Evolutionary conservation across 352 stramenopile genomes (phyloP), one percentile per base, ranked within the genome.

Genomic region (Phytophthora pseudosyringae): DNA sequence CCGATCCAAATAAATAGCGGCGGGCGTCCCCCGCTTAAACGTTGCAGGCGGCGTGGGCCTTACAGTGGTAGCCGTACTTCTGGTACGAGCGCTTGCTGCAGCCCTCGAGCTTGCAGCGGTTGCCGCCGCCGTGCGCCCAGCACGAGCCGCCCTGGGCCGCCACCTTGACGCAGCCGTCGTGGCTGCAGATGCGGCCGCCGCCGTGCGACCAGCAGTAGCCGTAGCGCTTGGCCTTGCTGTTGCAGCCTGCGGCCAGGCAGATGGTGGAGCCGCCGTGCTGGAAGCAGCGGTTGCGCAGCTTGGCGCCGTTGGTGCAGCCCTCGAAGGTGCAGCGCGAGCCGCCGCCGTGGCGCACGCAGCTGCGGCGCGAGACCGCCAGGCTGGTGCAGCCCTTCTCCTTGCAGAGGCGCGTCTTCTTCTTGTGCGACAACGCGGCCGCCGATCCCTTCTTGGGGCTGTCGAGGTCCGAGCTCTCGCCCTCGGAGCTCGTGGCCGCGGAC

Each of bases 191-290:
- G 54, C 76, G 76, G 38, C 83, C 86, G 50, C 86, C 86, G 47
- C 84, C 84, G 35, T 94, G 86, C 18, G 86, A 90, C 78, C 83
- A 92, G 72, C 86, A 94, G 67, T 89, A 82, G 49, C 86, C 86
- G 64, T 90, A 90, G n/a, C 83, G 83, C 67, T 92, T 92, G 64
- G 86, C 83, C 48, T 90, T 90, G 62, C 77, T 79, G 53, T 61
- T 76, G 73, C 86, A 94, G 40, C 80, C 75, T 2, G 86, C 73
- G 9, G 80, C 71, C 26, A 80, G 67, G 69, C 86, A 94, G 38
- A 77, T 88, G 38, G 89, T 90, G 35, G 77, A 89, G 38, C 82
- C 82, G 29, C 80, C 82, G 71, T 91, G 83, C 65, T 91, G 83
- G 65, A 91, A 91, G 77, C 83, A 91, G 57, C 77, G 76, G 66